Conservation (phyloP, 768 basidiomycete genomes). For the Leccinum uliginosum region DNA sequence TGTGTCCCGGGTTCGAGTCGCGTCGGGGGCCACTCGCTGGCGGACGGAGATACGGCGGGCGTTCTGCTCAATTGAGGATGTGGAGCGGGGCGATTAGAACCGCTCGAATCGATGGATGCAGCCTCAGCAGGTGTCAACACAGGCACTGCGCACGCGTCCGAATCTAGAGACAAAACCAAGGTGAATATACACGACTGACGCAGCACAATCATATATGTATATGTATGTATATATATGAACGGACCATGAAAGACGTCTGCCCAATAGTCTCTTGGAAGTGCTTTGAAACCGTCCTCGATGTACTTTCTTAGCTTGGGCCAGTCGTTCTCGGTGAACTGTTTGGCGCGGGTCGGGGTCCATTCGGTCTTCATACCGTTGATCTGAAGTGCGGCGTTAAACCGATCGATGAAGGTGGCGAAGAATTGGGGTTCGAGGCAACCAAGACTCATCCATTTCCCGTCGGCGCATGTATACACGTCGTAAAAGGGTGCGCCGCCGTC, state of each 20-base stretch:
- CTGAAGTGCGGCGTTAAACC: conserved; percentile 50
- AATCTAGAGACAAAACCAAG: conserved; percentile 38
- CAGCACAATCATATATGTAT: not conserved
- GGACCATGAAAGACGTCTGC: conserved; percentile 59
- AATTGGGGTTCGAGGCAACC: conserved; percentile 75
- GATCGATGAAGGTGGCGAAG: conserved; percentile 55
- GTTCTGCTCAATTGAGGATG: conserved; percentile 46
- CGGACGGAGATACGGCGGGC: conserved; percentile 18
- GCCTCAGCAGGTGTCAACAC: conserved; percentile 66
- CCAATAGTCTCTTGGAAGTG: conserved; percentile 66
- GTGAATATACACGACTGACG: not conserved
- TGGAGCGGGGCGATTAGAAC: conserved; percentile 41
- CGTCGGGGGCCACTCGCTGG: conserved; percentile 3
- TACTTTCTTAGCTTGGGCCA: conserved; percentile 60
- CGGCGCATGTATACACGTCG: conserved; percentile 65
- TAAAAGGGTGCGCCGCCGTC: conserved; percentile 83
- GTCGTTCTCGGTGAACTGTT: conserved; percentile 41
- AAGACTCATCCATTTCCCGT: conserved; percentile 72
- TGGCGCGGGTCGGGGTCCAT: conserved; percentile 51
- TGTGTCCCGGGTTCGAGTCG: conserved; percentile 48
- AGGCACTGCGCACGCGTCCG: conserved; percentile 69
- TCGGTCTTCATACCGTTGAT: conserved; percentile 36
- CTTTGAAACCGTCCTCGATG: conserved; percentile 59
- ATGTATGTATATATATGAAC: not conserved
- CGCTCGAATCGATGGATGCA: conserved; percentile 36